Base-by-base conservation (phyloP, 352 stramenopile species). In the Discostella stelligera region DNA sequence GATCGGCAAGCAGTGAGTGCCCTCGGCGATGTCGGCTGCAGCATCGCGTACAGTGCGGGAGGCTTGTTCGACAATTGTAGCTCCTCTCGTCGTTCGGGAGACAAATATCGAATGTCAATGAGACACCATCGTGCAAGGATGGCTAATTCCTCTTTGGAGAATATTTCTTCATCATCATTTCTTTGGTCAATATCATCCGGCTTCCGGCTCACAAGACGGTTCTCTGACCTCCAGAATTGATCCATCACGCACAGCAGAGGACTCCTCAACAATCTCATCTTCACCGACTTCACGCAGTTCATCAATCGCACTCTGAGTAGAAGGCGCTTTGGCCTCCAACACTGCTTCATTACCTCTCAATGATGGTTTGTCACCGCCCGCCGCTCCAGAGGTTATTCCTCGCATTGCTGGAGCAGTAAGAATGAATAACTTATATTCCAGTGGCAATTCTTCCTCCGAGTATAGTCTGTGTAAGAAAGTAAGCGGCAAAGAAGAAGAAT, bases 371-470 rank as follows among this genome's bases (percentile, higher is more conserved):
- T 56, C 20, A 56, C 32, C 14, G 25, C 59, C 46, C 52, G 20
- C 67, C 14, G 59, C 41, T 27, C 14, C n/a, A 48, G 55, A 30
- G 44, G 69, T 63, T 44, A 55, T 49, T 50, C 52, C 61, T 49
- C 69, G 48, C 16, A 58, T 21, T 48, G 62, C 66, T 32, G 69
- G 41, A 62, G 53, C 18, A 39, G 63, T 96, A 21, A 95, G 96
- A 78, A 98, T 79, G 82, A 98, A 98, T 20, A 98, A 87, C 89
- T 98, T 98, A 88, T 98, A 98, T 87, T 98, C 96, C 62, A 94
- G 93, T 37, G 96, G 96, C 14, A 98, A 84, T 83, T 98, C 96
- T 78, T 98, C 96, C 77, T 98, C 96, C 46, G 94, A 97, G 88
- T 98, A 98, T 41, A 98, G 89, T 63, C 95, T 67, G 21, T 18